Evolutionary conservation across 2,329 filamentous ascomycete species (phyloP), one percentile per base, ranked within the genome.

Genomic region (Botryotinia convoluta): DNA sequence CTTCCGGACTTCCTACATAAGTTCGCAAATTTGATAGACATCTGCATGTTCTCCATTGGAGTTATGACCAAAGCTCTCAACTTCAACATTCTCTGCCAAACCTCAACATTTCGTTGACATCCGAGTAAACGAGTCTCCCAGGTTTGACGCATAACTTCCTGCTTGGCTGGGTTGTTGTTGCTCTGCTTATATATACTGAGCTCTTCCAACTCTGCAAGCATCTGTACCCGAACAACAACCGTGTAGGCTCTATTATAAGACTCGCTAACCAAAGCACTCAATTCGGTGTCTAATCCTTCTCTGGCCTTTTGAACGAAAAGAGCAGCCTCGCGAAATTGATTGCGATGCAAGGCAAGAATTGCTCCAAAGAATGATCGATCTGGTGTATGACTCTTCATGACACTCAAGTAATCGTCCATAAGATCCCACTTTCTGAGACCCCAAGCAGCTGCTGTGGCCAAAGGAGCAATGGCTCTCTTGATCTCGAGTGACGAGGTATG

Each of bases 21-120:
- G 79, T 98, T 99, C 79, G 96, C 93, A 81, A 98, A 99, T 82
- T 99, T 99, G 85, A 99, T 98, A 91, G 95, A 98, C 94, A 99
- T 99, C 79, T 97, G 93, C 86, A 97, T 94, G 79, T 98, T 98
- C 81, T 99, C 95, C 48, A 90, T 90, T 0, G 97, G 95, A 0
- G 91, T 91, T 75, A 98, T 95, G 74, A 99, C 96, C 69, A 99
- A 87, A 32, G 94, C 93, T 74, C 96, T 91, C 45, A 99, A 91
- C 81, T 97, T 96, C 72, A 99, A 90, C 94, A 98, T 98, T 74
- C 96, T 90, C 81, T 98, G 95, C 96, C 96, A 99, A 4, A 98
- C 94, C 80, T 99, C 96, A 32, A 98, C 95, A 78, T 98, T 98
- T 73, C 96, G 92, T 82, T 99, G 95, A 78, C 96, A 98, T 22